Conservation (phyloP, 805 yeast genomes). For the Zygotorulaspora danielsina region DNA sequence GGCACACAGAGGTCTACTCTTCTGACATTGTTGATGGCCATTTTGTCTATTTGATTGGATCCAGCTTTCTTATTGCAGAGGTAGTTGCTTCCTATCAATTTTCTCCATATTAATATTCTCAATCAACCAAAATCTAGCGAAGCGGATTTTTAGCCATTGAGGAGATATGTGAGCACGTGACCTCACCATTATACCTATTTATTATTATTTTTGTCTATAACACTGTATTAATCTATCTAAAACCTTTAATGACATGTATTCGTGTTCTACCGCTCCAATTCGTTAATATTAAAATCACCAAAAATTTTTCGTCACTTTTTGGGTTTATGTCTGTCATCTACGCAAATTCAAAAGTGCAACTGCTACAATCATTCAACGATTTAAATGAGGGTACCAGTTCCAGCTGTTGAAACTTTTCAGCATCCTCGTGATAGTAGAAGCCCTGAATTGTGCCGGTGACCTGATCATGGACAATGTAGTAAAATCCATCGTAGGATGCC, state of each 20-base stretch:
- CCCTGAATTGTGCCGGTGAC: conserved; percentile 72
- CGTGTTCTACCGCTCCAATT: neutral
- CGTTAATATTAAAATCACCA: neutral
- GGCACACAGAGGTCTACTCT: conserved; percentile 38
- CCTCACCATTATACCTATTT: too few species aligned
- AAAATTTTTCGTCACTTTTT: conserved; percentile 1
- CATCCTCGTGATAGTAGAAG: conserved; percentile 72
- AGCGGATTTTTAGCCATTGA: too few species aligned
- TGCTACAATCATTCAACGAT: conserved; percentile 14
- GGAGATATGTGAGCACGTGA: too few species aligned
- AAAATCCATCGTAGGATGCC: conserved; percentile 91
- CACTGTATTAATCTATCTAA: neutral
- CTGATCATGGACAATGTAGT: conserved; percentile 80
- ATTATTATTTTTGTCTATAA: too few species aligned
- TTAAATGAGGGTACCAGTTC: conserved; percentile 42
- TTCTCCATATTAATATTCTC: too few species aligned
- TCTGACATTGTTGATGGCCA: conserved; percentile 31
- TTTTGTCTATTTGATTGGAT: conserved; percentile 6
- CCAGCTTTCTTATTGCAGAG: neutral
- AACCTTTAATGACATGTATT: neutral
- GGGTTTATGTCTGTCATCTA: conserved; percentile 3
- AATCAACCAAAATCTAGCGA: too few species aligned
- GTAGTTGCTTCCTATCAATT: neutral
- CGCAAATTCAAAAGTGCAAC: conserved; percentile 25
- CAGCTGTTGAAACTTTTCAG: conserved; percentile 72